Evolutionary conservation across 257 asterid species (phyloP), one percentile per base, ranked within the genome.

Genomic region (Linderniella brevidens): DNA sequence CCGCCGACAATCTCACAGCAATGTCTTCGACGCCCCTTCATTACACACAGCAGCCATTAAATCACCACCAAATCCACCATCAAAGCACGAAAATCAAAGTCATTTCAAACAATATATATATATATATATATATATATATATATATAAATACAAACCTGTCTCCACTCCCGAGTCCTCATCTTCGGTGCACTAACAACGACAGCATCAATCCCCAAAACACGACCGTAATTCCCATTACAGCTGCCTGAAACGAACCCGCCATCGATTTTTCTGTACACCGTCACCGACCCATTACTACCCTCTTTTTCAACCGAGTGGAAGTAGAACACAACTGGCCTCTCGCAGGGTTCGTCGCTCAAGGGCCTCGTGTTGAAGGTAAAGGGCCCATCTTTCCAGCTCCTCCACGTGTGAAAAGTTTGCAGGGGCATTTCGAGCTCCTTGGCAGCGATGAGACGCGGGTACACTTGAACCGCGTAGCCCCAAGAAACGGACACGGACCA

Each of bases 401-500:
- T 59, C 95, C 93, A 87, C 1, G 97, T 80, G 54, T 39, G 49
- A 79, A 87, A 87, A 4, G 97, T 87, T 51, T 47, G 83, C 37
- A 80, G 46, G 5, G 97, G 95, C 36, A 38, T 87, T 58, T 68
- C 82, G 58, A 87, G 53, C 39, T 83, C 88, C 39, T 58, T 68
- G 20, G 83, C 75, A 3, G 78, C 41, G 48, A 87, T 9, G 3
- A 70, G 41, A 7, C 19, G 9, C 0, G 95, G 79, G 66, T 80
- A 77, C 50, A 87, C 57, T 54, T 77, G 86, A 35, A 83, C 86
- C 0, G 72, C 57, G 11, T 83, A 83, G 53, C 93, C 97, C 97
- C 97, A 87, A 0, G 97, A 71, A 16, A 87, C 19, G 1, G 97
- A 83, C 13, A 80, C 75, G 0, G 97, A 83, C 95, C 93, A 78